A percentile compares a stretch with the other conserved stretches of the same genome.
Conservation (phyloP, 345 rosid genomes). For the Balakata baccata region DNA sequence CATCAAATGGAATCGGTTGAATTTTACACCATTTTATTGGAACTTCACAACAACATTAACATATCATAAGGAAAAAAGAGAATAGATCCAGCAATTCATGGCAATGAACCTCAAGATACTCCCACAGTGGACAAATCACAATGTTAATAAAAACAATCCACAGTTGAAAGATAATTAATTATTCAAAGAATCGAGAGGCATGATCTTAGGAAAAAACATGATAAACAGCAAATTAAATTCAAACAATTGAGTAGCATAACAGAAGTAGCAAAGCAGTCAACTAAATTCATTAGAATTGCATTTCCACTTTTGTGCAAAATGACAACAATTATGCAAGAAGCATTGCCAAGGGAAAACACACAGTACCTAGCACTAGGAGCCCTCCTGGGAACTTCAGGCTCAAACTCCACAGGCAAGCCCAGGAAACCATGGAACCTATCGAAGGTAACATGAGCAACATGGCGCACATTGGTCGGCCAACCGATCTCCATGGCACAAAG, state of each 20-base stretch:
- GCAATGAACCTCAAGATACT: neutral
- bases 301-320: neutral
- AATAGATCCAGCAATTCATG: neutral
- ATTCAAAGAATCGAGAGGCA: neutral
- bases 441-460: slow-evolving; percentile 38
- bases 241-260: neutral
- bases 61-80: neutral
- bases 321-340: neutral
- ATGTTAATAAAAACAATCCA: too few relatives aligned
- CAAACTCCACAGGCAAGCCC: slow-evolving; percentile 39
- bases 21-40: neutral
- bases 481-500: slow-evolving; percentile 36
- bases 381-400: slow-evolving; percentile 35
- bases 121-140: too few relatives aligned
- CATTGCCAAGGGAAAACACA: neutral
- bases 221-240: too few relatives aligned
- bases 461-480: slow-evolving; percentile 32
- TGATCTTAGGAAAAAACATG: neutral
- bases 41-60: neutral
- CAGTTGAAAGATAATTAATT: too few relatives aligned
- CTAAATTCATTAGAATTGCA: slow-evolving; percentile 3
- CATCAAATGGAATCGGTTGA: neutral
- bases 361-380: slow-evolving; percentile 39
- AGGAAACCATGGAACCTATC: slow-evolving; percentile 36
- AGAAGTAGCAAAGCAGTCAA: neutral